A percentile compares a stretch with the other conserved stretches of the same genome.
These are phyloP conservation scores for Geosiphon pyriformis DNA, from an alignment of 192 early-diverging fungal species.

Conservation along the genomic window DNA sequence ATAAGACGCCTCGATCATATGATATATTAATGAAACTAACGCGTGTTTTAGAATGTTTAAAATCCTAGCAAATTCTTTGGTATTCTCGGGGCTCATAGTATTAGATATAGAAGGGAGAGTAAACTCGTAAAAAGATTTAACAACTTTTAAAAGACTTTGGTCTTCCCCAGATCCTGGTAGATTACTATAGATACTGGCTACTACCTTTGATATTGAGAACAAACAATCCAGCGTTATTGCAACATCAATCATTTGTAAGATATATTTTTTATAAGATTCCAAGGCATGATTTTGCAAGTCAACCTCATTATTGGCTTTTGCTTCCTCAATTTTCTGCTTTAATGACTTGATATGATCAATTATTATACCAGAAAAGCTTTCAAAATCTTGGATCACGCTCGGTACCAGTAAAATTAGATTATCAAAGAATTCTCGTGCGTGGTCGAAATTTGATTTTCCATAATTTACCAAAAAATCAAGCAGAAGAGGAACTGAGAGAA, in stretches of 20 bases:
- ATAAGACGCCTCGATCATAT: conserved; percentile 44
- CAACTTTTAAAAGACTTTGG: conserved; percentile 23
- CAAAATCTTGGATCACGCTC: conserved; percentile 41
- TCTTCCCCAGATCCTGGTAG: conserved; percentile 25
- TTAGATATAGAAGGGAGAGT: conserved; percentile 25
- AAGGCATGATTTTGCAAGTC: conserved; percentile 23
- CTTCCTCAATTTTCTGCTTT: conserved; percentile 35
- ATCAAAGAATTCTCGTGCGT: conserved; percentile 33
- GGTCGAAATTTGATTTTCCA: conserved; percentile 36
- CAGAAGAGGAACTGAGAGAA: conserved; percentile 36
- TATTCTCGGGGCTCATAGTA: conserved; percentile 31
- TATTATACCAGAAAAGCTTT: conserved; percentile 37
- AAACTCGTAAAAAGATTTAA: conserved; percentile 35
- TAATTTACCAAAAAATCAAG: conserved; percentile 48
- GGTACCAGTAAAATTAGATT: conserved; percentile 41
- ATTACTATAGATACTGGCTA: conserved; percentile 30
- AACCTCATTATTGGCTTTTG: conserved; percentile 4
- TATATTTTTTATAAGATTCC: conserved; percentile 31
- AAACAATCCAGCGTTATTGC: conserved; percentile 33
- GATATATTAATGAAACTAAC: conserved; percentile 46
- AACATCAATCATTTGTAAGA: conserved; percentile 32
- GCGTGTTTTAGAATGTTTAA: conserved; percentile 41
- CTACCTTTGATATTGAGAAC: conserved; percentile 25
- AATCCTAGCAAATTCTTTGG: conserved; percentile 19
- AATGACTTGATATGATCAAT: conserved; percentile 44